A percentile compares a stretch with the other conserved stretches of the same genome.
Evolutionary conservation across 805 yeast genomes (phyloP).

Genomic region (Komagataella pastoris): DNA sequence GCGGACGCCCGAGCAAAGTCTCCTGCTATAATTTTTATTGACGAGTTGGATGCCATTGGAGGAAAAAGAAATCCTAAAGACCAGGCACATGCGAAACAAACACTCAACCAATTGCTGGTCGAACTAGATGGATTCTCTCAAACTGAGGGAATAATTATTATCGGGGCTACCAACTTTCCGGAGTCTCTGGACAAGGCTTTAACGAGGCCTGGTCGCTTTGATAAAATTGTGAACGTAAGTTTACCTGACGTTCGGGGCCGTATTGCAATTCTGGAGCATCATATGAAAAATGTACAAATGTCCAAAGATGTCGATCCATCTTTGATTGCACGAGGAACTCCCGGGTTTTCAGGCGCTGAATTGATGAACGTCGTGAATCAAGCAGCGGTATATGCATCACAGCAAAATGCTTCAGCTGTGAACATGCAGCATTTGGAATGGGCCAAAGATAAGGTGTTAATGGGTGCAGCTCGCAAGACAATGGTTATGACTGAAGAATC

Average conservation of each 20-base stretch:
- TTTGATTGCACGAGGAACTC: constrained; percentile 90
- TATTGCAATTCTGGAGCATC: constrained; percentile 80
- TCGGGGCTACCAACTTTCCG: constrained; percentile 98
- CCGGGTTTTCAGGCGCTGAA: constrained; percentile 98
- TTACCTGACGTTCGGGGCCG: constrained; percentile 98
- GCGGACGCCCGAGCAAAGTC: constrained; percentile 88
- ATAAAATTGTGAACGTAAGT: constrained; percentile 88
- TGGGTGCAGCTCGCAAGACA: constrained; percentile 97
- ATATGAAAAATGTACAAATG: constrained; percentile 81
- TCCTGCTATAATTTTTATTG: constrained; percentile 95
- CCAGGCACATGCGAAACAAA: constrained; percentile 96
- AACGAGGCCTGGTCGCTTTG: constrained; percentile 97
- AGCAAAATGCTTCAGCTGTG: constrained; percentile 79
- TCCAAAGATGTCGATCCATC: constrained; percentile 79
- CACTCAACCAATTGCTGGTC: constrained; percentile 87
- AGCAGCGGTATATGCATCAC: constrained; percentile 96
- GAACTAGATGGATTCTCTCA: constrained; percentile 95
- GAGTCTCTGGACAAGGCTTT: constrained; percentile 93
- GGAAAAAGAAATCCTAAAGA: constrained; percentile 95
- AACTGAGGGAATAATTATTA: constrained; percentile 83
- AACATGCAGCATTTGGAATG: constrained; percentile 90
- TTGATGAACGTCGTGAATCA: constrained; percentile 91
- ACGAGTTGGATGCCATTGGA: constrained; percentile 97
- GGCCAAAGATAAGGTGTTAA: constrained; percentile 96
- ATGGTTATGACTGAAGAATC: constrained; percentile 97